These are phyloP conservation scores for Mortierella sp. DNA, from an alignment of 371 early-diverging fungal genomes.

Conservation along the genomic window DNA sequence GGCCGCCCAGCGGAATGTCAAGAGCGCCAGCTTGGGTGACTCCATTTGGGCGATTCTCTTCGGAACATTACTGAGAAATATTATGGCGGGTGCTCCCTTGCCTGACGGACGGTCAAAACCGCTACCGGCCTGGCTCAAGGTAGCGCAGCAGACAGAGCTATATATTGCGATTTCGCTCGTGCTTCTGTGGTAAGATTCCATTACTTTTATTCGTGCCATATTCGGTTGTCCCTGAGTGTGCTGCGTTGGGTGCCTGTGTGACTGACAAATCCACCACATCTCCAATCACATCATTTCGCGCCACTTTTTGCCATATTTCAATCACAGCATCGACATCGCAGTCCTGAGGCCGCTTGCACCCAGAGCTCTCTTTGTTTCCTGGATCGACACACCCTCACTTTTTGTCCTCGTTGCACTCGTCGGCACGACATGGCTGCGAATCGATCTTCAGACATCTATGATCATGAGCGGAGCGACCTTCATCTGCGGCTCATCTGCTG, in stretches of 20 bases:
- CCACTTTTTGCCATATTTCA: not conserved
- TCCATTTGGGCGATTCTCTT: conserved; percentile 75
- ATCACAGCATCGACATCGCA: conserved; percentile 60
- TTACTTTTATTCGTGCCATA: too few species aligned
- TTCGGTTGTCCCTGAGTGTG: too few species aligned
- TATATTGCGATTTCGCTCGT: conserved; percentile 72
- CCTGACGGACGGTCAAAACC: conserved; percentile 55
- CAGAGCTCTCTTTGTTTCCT: conserved; percentile 69
- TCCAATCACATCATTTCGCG: not conserved
- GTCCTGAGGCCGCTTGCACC: conserved; percentile 69
- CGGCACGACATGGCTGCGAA: conserved; percentile 64
- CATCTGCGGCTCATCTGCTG: conserved; percentile 74
- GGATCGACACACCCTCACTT: conserved; percentile 70
- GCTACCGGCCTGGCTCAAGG: conserved; percentile 65
- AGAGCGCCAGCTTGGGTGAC: conserved; percentile 65
- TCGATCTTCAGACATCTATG: conserved; percentile 68
- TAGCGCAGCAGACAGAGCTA: conserved; percentile 69
- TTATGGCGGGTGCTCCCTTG: conserved; percentile 45
- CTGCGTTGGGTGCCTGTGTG: too few species aligned
- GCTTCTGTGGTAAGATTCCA: conserved; percentile 63
- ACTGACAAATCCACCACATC: not conserved
- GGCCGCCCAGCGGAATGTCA: conserved; percentile 62
- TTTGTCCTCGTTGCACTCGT: conserved; percentile 66
- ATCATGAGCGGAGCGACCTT: conserved; percentile 74
- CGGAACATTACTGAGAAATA: conserved; percentile 63